These are phyloP conservation scores for Corchorus olitorius DNA, from an alignment of 345 rosid genomes.

Conservation along the genomic window DNA sequence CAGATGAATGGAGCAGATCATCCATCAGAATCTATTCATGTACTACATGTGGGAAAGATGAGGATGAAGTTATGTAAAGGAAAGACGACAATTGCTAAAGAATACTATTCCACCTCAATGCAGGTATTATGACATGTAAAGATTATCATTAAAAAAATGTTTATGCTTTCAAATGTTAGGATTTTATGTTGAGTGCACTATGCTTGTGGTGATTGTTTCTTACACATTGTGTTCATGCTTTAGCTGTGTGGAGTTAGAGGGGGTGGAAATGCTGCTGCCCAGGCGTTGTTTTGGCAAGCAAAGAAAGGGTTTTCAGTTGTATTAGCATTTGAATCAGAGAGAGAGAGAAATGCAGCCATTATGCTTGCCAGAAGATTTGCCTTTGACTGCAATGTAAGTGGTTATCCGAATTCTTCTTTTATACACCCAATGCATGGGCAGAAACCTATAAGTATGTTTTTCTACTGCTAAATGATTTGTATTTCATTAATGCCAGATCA, in stretches of 20 bases:
- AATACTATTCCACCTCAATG: conserved; percentile 85
- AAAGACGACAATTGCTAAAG: conserved; percentile 70
- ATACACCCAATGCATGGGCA: neutral
- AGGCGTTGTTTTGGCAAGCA: conserved; percentile 91
- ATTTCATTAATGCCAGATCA: conserved; percentile 43
- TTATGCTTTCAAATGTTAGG: neutral
- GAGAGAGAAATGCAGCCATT: conserved; percentile 88
- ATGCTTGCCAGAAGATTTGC: conserved; percentile 97
- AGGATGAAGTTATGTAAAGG: conserved; percentile 92
- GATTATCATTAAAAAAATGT: neutral
- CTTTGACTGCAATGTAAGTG: conserved; percentile 92
- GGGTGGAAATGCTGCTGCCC: conserved; percentile 95
- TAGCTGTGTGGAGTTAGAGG: conserved; percentile 99
- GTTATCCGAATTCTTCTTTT: neutral
- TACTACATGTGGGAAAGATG: conserved; percentile 92
- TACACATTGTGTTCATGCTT: conserved; percentile 22
- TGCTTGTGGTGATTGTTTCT: neutral
- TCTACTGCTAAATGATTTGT: neutral
- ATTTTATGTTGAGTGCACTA: neutral
- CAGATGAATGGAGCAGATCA: conserved; percentile 75
- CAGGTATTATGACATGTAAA: conserved; percentile 49
- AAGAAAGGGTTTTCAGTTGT: conserved; percentile 73
- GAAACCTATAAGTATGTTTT: neutral
- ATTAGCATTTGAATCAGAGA: conserved; percentile 82
- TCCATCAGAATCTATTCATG: conserved; percentile 77